phyloP scores from a whole-genome alignment of 805 yeast species.

The Candida hungchunana region DNA sequence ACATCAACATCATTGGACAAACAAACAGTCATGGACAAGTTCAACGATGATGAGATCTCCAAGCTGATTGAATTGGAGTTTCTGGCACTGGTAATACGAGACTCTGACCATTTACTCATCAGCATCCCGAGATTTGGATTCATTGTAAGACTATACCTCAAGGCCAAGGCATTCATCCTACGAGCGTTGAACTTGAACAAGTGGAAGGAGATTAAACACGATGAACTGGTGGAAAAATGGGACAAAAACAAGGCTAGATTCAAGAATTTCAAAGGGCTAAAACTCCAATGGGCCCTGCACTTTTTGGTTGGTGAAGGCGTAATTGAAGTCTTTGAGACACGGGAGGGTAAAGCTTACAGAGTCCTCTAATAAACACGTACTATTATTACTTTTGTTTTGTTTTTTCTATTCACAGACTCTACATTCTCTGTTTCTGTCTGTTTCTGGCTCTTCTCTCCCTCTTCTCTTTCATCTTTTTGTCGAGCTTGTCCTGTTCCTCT shows the following conservation, averaged over 20 bases:
- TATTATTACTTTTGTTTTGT: neutral
- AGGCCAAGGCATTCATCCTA: slow-evolving; percentile 42
- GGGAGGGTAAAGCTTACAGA: slow-evolving; percentile 34
- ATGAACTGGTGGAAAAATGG: slow-evolving; percentile 41
- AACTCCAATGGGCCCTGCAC: slow-evolving; percentile 46
- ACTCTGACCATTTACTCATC: slow-evolving; percentile 36
- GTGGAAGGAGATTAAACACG: slow-evolving; percentile 41
- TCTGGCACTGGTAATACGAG: slow-evolving; percentile 39
- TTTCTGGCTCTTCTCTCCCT: slow-evolving; percentile 75
- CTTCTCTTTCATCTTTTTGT: slow-evolving; percentile 75
- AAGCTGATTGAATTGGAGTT: slow-evolving; percentile 38
- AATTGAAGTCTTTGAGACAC: slow-evolving; percentile 48
- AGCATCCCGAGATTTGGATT: slow-evolving; percentile 50
- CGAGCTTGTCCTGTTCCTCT: slow-evolving; percentile 75
- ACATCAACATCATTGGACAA: slow-evolving; percentile 1
- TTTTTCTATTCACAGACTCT: neutral
- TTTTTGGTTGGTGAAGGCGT: slow-evolving; percentile 49
- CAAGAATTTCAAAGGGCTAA: slow-evolving; percentile 47
- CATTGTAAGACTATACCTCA: slow-evolving; percentile 39
- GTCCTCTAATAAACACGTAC: slow-evolving; percentile 1
- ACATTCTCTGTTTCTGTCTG: slow-evolving; percentile 24
- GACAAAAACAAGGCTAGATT: slow-evolving; percentile 39
- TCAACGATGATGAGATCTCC: slow-evolving; percentile 25
- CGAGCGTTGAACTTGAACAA: slow-evolving; percentile 33
- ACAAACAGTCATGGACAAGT: slow-evolving; percentile 1